phyloP scores from a whole-genome alignment of 495 filamentous ascomycete genomes.

The Penicillium cataractarum region DNA sequence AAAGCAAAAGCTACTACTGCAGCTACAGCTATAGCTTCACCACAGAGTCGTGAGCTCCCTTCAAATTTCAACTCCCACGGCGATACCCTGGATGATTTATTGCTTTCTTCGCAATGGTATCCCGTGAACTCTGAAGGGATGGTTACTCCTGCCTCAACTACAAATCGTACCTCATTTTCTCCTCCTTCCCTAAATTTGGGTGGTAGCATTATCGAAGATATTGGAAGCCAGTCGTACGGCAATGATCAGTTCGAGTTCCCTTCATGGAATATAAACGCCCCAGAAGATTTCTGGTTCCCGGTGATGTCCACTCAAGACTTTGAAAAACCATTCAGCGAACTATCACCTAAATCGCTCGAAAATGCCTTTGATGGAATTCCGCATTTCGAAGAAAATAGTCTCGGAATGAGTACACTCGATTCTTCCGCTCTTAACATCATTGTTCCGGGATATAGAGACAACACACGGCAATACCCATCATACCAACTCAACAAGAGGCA shows the following conservation, averaged over 20 bases:
- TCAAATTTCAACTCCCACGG: not conserved
- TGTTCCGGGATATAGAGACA: not conserved
- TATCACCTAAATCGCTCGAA: not conserved
- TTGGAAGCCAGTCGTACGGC: not conserved
- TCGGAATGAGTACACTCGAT: not conserved
- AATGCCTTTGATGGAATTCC: not conserved
- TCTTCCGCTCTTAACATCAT: not conserved
- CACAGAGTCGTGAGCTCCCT: not conserved
- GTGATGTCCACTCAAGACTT: not conserved
- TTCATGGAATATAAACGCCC: not conserved
- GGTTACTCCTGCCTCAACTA: not conserved
- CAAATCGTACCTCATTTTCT: constrained; percentile 2
- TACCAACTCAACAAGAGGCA: not conserved
- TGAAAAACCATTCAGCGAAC: not conserved
- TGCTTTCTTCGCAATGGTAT: constrained; percentile 12
- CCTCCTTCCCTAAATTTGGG: constrained; percentile 5
- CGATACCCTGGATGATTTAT: constrained; percentile 3
- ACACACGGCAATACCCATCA: not conserved
- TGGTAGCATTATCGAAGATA: not conserved
- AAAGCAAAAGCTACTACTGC: not conserved
- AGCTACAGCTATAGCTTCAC: not conserved
- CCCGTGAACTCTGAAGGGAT: not conserved
- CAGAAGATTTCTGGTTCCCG: constrained; percentile 2
- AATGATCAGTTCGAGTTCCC: not conserved
- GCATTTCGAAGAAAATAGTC: not conserved